Evolutionary conservation across 768 basidiomycete genomes (phyloP).

Genomic region (Kwoniella dejecticola): DNA sequence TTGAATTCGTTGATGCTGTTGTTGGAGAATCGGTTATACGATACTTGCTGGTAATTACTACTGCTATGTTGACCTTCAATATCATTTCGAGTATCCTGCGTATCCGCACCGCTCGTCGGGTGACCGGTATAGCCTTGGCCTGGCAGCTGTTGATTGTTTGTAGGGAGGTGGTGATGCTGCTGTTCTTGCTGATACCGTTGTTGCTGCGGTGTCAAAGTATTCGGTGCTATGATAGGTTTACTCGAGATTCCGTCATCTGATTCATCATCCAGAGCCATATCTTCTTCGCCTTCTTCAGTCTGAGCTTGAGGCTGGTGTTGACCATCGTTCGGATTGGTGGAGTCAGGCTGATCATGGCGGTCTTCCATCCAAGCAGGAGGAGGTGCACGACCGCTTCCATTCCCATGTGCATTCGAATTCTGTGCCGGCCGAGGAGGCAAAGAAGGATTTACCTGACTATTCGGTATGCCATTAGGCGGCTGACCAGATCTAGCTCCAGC

Average conservation of each 20-base stretch:
- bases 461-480: background rate
- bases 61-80: too few relatives aligned
- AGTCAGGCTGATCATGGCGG: background rate
- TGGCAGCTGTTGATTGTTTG: too few relatives aligned
- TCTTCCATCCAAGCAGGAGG: conserved; percentile 24
- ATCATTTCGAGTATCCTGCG: too few relatives aligned
- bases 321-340: background rate
- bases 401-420: background rate
- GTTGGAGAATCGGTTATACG: too few relatives aligned
- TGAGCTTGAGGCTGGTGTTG: background rate
- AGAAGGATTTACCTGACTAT: background rate
- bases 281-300: conserved; percentile 31
- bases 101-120: too few relatives aligned
- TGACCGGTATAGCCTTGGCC: too few relatives aligned
- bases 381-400: conserved; percentile 15
- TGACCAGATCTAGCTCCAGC: background rate
- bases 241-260: conserved; percentile 25
- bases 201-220: background rate
- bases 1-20: conserved; percentile 5
- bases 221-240: background rate
- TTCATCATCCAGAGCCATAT: conserved; percentile 35
- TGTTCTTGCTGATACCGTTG: conserved; percentile 1
- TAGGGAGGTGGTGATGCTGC: too few relatives aligned
- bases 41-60: too few relatives aligned
- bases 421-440: background rate